These are phyloP conservation scores for Plenodomus tracheiphilus DNA, from an alignment of 2,329 filamentous ascomycete genomes.

Conservation along the genomic window DNA sequence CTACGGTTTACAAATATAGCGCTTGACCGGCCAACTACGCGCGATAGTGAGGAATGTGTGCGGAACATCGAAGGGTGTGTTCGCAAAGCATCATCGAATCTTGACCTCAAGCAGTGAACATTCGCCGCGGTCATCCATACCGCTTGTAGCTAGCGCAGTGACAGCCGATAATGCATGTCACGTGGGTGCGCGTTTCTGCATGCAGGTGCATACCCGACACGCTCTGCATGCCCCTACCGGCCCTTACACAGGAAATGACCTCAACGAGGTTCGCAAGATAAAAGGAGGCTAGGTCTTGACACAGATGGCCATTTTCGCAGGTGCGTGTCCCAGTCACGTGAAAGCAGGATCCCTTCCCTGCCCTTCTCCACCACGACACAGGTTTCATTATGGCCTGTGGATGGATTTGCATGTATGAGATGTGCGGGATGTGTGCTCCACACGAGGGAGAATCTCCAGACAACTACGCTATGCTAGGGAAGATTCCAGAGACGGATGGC, in stretches of 20 bases:
- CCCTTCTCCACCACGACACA: conserved; percentile 51
- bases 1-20: neutral
- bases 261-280: too few relatives aligned
- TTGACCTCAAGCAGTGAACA: neutral
- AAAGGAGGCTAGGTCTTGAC: too few relatives aligned
- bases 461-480: conserved; percentile 57
- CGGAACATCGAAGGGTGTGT: conserved; percentile 15
- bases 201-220: neutral
- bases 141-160: conserved; percentile 7
- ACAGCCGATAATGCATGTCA: conserved; percentile 1
- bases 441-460: conserved; percentile 51
- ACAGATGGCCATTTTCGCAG: too few relatives aligned
- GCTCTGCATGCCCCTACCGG: neutral
- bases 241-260: too few relatives aligned
- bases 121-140: conserved; percentile 8
- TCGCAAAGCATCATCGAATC: neutral
- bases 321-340: too few relatives aligned
- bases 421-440: conserved; percentile 47
- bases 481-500: conserved; percentile 49
- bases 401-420: conserved; percentile 44
- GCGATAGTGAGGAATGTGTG: conserved; percentile 15
- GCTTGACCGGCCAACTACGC: conserved; percentile 4
- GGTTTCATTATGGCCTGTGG: conserved; percentile 53
- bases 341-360: conserved; percentile 49
- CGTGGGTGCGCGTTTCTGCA: conserved; percentile 8